Conservation (phyloP, 371 early-diverging fungal genomes). For the Mucor racemosus region DNA sequence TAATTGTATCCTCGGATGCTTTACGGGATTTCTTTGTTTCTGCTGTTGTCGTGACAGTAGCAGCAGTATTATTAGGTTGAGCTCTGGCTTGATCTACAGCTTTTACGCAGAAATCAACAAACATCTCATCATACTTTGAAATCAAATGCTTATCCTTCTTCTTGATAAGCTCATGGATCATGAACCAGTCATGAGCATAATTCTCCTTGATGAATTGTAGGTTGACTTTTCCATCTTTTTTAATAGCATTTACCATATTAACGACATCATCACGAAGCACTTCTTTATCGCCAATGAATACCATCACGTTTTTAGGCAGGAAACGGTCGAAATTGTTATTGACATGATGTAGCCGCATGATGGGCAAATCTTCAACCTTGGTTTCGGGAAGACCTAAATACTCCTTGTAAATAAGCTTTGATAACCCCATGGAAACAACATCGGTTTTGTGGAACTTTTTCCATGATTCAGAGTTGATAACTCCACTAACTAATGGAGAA, state of each 20-base stretch:
- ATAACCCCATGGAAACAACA: conserved; percentile 27
- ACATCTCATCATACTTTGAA: conserved; percentile 33
- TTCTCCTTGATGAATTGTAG: conserved; percentile 33
- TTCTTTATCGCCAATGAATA: conserved; percentile 46
- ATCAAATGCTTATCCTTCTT: conserved; percentile 35
- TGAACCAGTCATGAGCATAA: conserved; percentile 49
- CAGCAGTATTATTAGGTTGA: not conserved
- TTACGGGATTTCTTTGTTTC: not conserved
- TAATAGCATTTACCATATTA: conserved; percentile 21
- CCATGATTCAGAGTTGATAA: conserved; percentile 38
- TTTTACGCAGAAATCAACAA: conserved; percentile 27
- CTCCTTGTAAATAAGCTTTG: conserved; percentile 41
- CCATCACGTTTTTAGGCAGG: conserved; percentile 33
- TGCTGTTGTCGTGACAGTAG: not conserved
- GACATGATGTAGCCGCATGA: conserved; percentile 31
- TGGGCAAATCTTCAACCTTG: conserved; percentile 32
- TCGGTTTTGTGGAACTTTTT: conserved; percentile 32
- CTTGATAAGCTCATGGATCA: conserved; percentile 44
- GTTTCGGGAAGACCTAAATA: conserved; percentile 32
- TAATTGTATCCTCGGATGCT: not conserved
- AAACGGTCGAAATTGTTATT: conserved; percentile 33
- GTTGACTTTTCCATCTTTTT: conserved; percentile 29
- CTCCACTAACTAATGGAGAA: conserved; percentile 40
- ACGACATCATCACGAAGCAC: conserved; percentile 45
- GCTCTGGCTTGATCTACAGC: conserved; percentile 20